phyloP scores from a whole-genome alignment of 192 early-diverging fungal genomes.

The Entomortierella chlamydospora region DNA sequence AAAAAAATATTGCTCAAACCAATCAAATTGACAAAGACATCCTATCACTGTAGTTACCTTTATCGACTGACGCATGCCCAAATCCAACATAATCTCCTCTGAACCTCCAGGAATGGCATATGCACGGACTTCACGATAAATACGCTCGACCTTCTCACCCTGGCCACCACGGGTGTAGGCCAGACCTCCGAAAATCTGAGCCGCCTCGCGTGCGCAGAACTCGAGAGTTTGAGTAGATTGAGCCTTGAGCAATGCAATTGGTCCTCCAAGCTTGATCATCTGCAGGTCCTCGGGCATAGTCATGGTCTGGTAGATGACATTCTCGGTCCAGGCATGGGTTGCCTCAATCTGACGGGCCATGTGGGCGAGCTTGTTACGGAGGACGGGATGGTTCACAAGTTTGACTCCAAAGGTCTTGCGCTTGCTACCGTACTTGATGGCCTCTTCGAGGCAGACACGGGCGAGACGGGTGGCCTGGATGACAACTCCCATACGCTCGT shows the following conservation, averaged over 20 bases:
- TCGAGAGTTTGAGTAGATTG: slow-evolving; percentile 89
- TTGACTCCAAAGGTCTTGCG: slow-evolving; percentile 90
- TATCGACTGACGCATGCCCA: slow-evolving; percentile 82
- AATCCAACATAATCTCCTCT: slow-evolving; percentile 92
- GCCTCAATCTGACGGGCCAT: slow-evolving; percentile 90
- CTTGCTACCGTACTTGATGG: slow-evolving; percentile 85
- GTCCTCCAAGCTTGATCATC: slow-evolving; percentile 83
- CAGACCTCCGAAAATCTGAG: slow-evolving; percentile 93
- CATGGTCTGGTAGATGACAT: slow-evolving; percentile 76
- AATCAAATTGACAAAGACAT: slow-evolving; percentile 57
- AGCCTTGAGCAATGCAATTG: slow-evolving; percentile 88
- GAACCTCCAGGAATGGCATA: slow-evolving; percentile 89
- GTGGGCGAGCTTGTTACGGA: slow-evolving; percentile 83
- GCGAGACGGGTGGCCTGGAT: slow-evolving; percentile 89
- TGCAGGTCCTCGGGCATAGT: slow-evolving; percentile 75
- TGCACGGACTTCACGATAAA: slow-evolving; percentile 87
- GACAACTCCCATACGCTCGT: slow-evolving; percentile 85
- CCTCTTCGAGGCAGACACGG: slow-evolving; percentile 88
- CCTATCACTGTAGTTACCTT: too few species aligned
- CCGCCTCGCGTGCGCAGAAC: slow-evolving; percentile 88
- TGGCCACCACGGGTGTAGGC: slow-evolving; percentile 83
- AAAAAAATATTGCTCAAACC: not conserved
- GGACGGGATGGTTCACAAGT: slow-evolving; percentile 87
- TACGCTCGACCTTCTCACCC: slow-evolving; percentile 81
- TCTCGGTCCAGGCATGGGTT: slow-evolving; percentile 87